Base-by-base conservation (phyloP, 2,329 filamentous ascomycete genomes). In the Verticillium nonalfalfae region DNA sequence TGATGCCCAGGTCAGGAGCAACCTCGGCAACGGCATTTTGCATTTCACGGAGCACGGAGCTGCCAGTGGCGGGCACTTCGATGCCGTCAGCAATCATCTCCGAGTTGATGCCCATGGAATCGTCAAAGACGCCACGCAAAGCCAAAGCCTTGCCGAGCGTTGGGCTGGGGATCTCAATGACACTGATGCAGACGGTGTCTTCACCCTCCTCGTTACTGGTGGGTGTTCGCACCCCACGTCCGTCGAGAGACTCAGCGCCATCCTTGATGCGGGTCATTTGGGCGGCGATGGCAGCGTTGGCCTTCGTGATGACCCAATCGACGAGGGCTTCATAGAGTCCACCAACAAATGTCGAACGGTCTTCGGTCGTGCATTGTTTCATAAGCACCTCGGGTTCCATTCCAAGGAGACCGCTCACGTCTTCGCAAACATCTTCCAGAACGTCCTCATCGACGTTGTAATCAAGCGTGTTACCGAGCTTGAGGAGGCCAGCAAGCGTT, bases 71-170 rank as follows among this genome's bases (percentile, higher is more conserved):
- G 1, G 83, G 77, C 2, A 96, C 83, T n/a, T 90, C 84, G 1
- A 99, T 85, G 10, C 95, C 95, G 67, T 99, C 95, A 64, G 94
- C 89, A 70, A 94, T 96, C 93, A 99, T 98, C 78, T 99, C 95
- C 0, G 90, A 84, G 68, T 98, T 98, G 77, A 99, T 97, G 59
- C 95, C 95, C 21, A 89, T 80, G n/a, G 81, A 85, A 68, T 98
- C 95, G 67, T 99, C 94, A 68, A 99, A 99, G 39, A 98, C 86
- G 14, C 91, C 91, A 45, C 92, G 90, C 78, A 99, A 86, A 13
- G 91, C 87, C n/a, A 96, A 76, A 0, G 94, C 95, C 75, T 95
- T 97, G 62, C 90, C 93, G 0, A 99, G 80, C 1, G 85, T 82
- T 35, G 91, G 87, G 65, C 88, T 85, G 0, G 95, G 92, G 9